Evolutionary conservation across 352 stramenopile species (phyloP).

Genomic region (Phytopythium kandeliae): DNA sequence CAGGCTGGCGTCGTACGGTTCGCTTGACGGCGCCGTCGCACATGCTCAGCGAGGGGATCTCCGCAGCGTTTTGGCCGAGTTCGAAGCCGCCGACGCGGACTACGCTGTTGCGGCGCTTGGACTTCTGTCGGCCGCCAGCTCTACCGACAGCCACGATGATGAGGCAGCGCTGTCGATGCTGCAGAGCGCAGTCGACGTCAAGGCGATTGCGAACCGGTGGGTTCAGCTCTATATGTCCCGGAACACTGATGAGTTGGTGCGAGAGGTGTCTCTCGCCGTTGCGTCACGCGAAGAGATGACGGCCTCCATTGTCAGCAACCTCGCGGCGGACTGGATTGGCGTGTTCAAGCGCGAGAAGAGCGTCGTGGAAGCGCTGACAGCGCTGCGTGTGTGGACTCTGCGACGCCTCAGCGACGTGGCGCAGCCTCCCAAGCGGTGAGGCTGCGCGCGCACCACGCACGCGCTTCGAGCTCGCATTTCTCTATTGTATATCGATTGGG

Average conservation of each 20-base stretch:
- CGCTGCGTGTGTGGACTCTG: conserved; percentile 29
- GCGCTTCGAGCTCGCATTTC: conserved; percentile 11
- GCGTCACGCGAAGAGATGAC: not conserved
- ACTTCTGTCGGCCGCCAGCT: conserved; percentile 5
- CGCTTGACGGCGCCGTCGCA: conserved; percentile 24
- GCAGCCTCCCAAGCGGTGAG: not conserved
- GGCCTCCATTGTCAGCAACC: conserved; percentile 3
- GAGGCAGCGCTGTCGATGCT: conserved; percentile 7
- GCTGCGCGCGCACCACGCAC: too few species aligned
- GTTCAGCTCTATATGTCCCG: conserved; percentile 41
- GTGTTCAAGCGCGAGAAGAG: conserved; percentile 37
- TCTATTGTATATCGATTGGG: conserved; percentile 2
- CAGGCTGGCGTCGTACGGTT: conserved; percentile 18
- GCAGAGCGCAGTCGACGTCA: conserved; percentile 24
- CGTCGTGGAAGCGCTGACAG: conserved; percentile 41
- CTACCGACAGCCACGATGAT: conserved; percentile 1
- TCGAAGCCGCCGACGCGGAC: conserved; percentile 33
- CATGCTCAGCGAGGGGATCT: conserved; percentile 47
- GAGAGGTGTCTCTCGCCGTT: conserved; percentile 18
- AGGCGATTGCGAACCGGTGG: conserved; percentile 45
- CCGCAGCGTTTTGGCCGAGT: conserved; percentile 36
- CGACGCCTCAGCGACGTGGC: conserved; percentile 18
- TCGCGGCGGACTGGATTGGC: conserved; percentile 31
- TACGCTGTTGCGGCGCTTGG: conserved; percentile 22
- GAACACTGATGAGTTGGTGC: conserved; percentile 33